Percentiles rank a stretch among this genome's conserved stretches.
Evolutionary conservation across 768 basidiomycete species (phyloP).

Genomic region (Boletus vinaceobasis): DNA sequence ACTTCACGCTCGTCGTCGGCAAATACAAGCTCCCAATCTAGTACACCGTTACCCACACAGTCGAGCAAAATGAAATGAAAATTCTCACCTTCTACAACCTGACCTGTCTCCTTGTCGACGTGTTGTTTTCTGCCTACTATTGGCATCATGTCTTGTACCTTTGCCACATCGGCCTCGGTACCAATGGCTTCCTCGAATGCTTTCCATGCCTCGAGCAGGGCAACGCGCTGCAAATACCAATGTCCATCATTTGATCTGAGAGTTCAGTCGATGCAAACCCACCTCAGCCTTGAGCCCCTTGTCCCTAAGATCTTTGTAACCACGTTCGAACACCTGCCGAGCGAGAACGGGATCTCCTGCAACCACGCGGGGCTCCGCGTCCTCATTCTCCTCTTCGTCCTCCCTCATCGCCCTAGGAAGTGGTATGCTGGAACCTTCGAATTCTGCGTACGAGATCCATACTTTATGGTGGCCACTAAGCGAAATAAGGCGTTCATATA

Average conservation of each 20-base stretch:
- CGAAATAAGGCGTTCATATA: slow-evolving; percentile 85
- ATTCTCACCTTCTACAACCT: slow-evolving; percentile 76
- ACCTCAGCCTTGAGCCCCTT: slow-evolving; percentile 89
- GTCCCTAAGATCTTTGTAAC: slow-evolving; percentile 80
- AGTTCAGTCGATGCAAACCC: slow-evolving; percentile 19
- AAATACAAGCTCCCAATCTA: slow-evolving; percentile 95
- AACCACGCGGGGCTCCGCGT: slow-evolving; percentile 49
- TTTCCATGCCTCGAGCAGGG: slow-evolving; percentile 93
- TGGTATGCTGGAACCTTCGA: slow-evolving; percentile 79
- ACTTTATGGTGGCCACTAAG: slow-evolving; percentile 94
- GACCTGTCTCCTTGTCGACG: slow-evolving; percentile 80
- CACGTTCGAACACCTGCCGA: slow-evolving; percentile 78
- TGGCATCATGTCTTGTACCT: slow-evolving; percentile 92
- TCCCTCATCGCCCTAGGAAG: slow-evolving; percentile 61
- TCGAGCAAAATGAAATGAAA: neutral
- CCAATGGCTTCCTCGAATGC: slow-evolving; percentile 85
- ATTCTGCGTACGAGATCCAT: slow-evolving; percentile 93
- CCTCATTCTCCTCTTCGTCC: slow-evolving; percentile 63
- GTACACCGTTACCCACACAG: neutral
- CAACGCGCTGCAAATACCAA: slow-evolving; percentile 63
- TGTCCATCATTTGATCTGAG: neutral
- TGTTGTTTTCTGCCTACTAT: slow-evolving; percentile 81
- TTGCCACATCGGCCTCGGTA: slow-evolving; percentile 63
- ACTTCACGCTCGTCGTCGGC: slow-evolving; percentile 94
- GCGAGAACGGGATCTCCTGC: slow-evolving; percentile 71